phyloP scores from a whole-genome alignment of 768 basidiomycete genomes.

The Sarcodon aspratus region DNA sequence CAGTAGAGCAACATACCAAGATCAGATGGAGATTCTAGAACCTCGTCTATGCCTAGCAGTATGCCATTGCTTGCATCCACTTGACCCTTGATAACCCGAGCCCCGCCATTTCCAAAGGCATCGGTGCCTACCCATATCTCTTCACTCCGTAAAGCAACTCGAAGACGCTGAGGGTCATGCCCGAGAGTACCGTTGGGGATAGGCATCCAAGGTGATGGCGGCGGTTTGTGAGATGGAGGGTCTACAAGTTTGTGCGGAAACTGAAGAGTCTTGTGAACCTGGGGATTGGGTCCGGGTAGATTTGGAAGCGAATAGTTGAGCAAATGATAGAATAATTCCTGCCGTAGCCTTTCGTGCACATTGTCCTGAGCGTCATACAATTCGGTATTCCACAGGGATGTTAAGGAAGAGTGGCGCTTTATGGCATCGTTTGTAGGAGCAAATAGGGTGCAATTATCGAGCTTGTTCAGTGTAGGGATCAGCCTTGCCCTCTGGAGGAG shows the following conservation, averaged over 20 bases:
- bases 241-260: constrained; percentile 54
- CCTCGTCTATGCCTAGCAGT: constrained; percentile 60
- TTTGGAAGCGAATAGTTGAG: constrained; percentile 65
- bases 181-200: constrained; percentile 74
- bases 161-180: constrained; percentile 69
- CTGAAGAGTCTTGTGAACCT: constrained; percentile 50
- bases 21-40: constrained; percentile 65
- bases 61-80: constrained; percentile 65
- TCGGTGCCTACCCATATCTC: constrained; percentile 60
- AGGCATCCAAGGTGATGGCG: constrained; percentile 78
- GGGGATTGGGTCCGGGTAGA: constrained; percentile 21
- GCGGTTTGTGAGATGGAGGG: constrained; percentile 54
- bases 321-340: constrained; percentile 90
- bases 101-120: constrained; percentile 53
- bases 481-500: constrained; percentile 80
- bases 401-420: constrained; percentile 28
- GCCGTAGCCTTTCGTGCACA: constrained; percentile 71
- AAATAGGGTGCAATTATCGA: constrained; percentile 78
- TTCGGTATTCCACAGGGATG: constrained; percentile 20
- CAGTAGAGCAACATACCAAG: constrained; percentile 36
- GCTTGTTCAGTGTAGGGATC: constrained; percentile 83
- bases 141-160: constrained; percentile 41
- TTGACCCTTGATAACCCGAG: constrained; percentile 43
- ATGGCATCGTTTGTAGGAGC: constrained; percentile 95
- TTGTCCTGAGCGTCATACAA: constrained; percentile 53